A percentile compares a stretch with the other conserved stretches of the same genome.
phyloP scores from a whole-genome alignment of 1,284 basidiomycete genomes.

The Lignosus rhinocerotis region DNA sequence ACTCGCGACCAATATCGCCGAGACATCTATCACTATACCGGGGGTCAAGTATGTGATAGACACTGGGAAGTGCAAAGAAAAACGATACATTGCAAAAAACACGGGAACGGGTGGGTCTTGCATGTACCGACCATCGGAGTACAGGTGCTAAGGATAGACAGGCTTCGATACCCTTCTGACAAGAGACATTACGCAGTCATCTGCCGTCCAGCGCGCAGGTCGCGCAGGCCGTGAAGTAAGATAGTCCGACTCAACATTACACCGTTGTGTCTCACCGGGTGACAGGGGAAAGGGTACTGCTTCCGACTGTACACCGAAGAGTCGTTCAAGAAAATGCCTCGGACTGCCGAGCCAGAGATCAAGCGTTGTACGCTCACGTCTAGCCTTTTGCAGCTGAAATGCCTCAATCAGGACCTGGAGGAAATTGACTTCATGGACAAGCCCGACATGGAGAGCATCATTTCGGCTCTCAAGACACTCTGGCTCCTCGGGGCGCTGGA shows the following conservation, averaged over 20 bases:
- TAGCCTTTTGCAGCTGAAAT: constrained; percentile 82
- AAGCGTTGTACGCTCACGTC: constrained; percentile 82
- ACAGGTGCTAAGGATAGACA: constrained; percentile 29
- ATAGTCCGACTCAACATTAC: not conserved
- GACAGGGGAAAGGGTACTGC: constrained; percentile 76
- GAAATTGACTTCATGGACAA: constrained; percentile 84
- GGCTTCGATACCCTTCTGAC: constrained; percentile 89
- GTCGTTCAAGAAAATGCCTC: constrained; percentile 65
- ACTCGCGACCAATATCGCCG: constrained; percentile 95
- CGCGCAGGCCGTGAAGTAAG: constrained; percentile 86
- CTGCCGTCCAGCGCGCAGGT: constrained; percentile 85
- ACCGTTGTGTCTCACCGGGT: not conserved
- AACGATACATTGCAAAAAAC: constrained; percentile 74
- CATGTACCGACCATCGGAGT: not conserved
- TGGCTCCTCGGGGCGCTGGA: constrained; percentile 78
- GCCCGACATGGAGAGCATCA: constrained; percentile 69
- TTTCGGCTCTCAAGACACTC: constrained; percentile 72
- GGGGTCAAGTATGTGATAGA: constrained; percentile 96
- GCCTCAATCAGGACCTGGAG: constrained; percentile 78
- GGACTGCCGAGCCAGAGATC: constrained; percentile 84
- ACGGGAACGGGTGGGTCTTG: constrained; percentile 59
- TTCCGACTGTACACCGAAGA: constrained; percentile 88
- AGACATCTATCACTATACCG: constrained; percentile 97
- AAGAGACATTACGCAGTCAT: constrained; percentile 86
- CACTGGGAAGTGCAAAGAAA: constrained; percentile 94